Percentiles rank a stretch among this genome's conserved stretches.
phyloP scores from a whole-genome alignment of 768 basidiomycete genomes.

The Infundibulicybe gibba region DNA sequence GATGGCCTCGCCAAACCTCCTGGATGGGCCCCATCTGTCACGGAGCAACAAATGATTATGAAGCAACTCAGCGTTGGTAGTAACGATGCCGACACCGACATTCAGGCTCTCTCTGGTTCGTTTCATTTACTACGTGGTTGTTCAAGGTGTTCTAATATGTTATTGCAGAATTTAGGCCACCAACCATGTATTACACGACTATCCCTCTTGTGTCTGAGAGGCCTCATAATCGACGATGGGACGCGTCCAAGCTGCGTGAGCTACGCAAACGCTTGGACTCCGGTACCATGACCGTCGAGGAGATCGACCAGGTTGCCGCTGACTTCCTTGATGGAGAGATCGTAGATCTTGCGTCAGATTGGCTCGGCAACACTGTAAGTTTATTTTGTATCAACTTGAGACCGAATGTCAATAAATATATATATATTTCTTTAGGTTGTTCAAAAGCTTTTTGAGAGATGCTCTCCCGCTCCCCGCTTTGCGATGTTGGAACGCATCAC shows the following conservation, averaged over 20 bases:
- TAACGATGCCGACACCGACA: conserved; percentile 77
- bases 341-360: conserved; percentile 93
- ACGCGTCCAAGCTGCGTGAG: conserved; percentile 90
- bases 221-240: conserved; percentile 84
- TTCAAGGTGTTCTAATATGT: conserved; percentile 12
- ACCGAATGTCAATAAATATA: conserved; percentile 3
- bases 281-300: conserved; percentile 77
- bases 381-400: neutral
- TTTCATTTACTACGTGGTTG: conserved; percentile 11
- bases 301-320: conserved; percentile 85
- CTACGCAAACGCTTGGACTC: conserved; percentile 92
- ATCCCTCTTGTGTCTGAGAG: conserved; percentile 90
- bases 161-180: conserved; percentile 80
- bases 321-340: conserved; percentile 95
- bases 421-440: conserved; percentile 75
- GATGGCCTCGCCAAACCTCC: conserved; percentile 60
- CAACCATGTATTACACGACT: conserved; percentile 94
- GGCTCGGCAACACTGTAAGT: conserved; percentile 93
- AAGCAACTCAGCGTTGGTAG: conserved; percentile 81
- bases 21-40: conserved; percentile 71
- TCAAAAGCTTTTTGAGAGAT: conserved; percentile 94
- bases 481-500: conserved; percentile 92
- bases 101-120: conserved; percentile 83
- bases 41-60: conserved; percentile 98
- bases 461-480: conserved; percentile 71